Evolutionary conservation across 2,329 filamentous ascomycete genomes (phyloP), one percentile per base, ranked within the genome.

Genomic region (Falciphora oryzae): DNA sequence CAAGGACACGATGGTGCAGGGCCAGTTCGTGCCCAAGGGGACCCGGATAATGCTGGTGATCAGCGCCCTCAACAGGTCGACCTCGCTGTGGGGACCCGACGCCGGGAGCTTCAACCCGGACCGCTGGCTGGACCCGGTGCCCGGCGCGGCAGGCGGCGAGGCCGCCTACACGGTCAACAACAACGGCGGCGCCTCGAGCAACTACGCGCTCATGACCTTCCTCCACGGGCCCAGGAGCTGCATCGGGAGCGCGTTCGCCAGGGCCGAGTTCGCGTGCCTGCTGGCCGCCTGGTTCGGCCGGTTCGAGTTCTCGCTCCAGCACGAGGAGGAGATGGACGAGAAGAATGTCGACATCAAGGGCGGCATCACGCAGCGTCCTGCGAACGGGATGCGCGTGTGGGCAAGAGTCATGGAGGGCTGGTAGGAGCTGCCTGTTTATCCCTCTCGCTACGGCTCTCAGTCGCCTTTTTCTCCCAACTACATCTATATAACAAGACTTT

Each of bases 141-240:
- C 44, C 10, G 64, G 31, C 35, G 18, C 32, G 32, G 32, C 5
- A 8, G 71, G 74, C 0, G 78, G 74, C n/a, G 74, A 75, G 38
- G 79, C 71, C 38, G 79, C 71, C 38, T 53, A 53, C 22, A n/a
- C 10, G 22, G 70, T 53, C 53, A 57, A 56, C 65, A 53, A 61
- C 25, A 57, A 62, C 53, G 38, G 92, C 8, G 90, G 90, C 11
- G 89, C 91, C 1, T 80, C 82, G 22, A 91, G 83, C 69, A 95
- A 94, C 75, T 96, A 89, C 73, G 85, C 88, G 0, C 88, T 90
- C 70, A 73, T 94, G 76, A 94, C 91, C 0, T 97, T 97, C 76
- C 75, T 97, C 65, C 92, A 96, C 73, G 93, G 93, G 0, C 92
- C 93, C 2, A 80, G 93, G 63, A 90, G 89, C 72, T 97, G 93